These are phyloP conservation scores for Auriscalpium vulgare DNA, from an alignment of 768 basidiomycete genomes.

Conservation along the genomic window DNA sequence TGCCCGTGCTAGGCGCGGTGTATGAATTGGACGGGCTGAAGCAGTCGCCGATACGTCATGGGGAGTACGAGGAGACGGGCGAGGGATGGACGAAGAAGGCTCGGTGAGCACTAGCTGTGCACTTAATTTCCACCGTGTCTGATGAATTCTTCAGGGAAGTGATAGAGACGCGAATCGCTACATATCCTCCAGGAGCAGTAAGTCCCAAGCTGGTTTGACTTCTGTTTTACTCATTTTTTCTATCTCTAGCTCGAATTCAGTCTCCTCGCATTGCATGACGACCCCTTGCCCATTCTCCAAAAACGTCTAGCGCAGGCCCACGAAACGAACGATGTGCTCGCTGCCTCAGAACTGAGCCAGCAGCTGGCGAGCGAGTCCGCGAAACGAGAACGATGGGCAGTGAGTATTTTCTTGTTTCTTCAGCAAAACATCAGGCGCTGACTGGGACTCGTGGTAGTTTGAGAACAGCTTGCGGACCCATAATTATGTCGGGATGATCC, in stretches of 20 bases:
- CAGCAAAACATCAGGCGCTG: not conserved
- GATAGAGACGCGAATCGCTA: slow-evolving; percentile 82
- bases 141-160: slow-evolving; percentile 48
- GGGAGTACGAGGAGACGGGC: slow-evolving; percentile 52
- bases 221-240: not conserved
- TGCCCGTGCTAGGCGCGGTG: slow-evolving; percentile 73
- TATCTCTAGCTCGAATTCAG: slow-evolving; percentile 79
- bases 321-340: slow-evolving; percentile 24
- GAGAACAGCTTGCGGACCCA: slow-evolving; percentile 84
- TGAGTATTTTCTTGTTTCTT: slow-evolving; percentile 29
- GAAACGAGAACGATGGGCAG: slow-evolving; percentile 77
- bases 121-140: slow-evolving; percentile 1
- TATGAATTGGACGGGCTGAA: slow-evolving; percentile 95
- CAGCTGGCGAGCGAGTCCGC: slow-evolving; percentile 59
- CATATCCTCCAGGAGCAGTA: slow-evolving; percentile 85
- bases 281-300: slow-evolving; percentile 66
- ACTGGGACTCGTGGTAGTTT: slow-evolving; percentile 39
- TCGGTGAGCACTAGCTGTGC: slow-evolving; percentile 35
- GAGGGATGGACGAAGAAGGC: slow-evolving; percentile 84
- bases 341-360: slow-evolving; percentile 43
- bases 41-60: slow-evolving; percentile 71
- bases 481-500: slow-evolving; percentile 78
- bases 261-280: slow-evolving; percentile 78
- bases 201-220: slow-evolving; percentile 21
- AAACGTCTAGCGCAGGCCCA: slow-evolving; percentile 44